phyloP scores from a whole-genome alignment of 2,329 filamentous ascomycete species.

The Fusarium virguliforme region DNA sequence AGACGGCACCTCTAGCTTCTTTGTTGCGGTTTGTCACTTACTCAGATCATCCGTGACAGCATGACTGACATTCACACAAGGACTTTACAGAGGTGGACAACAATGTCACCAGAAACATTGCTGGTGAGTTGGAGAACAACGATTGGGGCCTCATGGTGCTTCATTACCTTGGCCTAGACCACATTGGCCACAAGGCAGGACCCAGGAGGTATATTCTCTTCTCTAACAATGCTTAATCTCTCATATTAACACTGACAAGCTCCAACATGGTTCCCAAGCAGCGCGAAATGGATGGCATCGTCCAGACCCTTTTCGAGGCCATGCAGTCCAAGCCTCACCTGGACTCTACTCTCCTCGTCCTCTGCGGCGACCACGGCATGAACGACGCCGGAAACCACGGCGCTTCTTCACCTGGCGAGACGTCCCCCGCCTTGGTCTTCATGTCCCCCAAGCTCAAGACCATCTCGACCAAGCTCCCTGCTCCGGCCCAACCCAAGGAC shows the following conservation, averaged over 20 bases:
- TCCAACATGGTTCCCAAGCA: slow-evolving; percentile 95
- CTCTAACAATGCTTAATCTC: neutral
- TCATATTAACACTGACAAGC: slow-evolving; percentile 61
- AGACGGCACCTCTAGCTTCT: slow-evolving; percentile 98
- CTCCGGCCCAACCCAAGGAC: slow-evolving; percentile 73
- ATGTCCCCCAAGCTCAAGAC: slow-evolving; percentile 84
- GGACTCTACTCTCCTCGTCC: slow-evolving; percentile 82
- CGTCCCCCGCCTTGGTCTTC: slow-evolving; percentile 92
- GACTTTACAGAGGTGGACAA: slow-evolving; percentile 98
- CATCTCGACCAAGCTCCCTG: slow-evolving; percentile 62
- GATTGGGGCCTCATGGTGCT: slow-evolving; percentile 97
- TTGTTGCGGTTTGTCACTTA: slow-evolving; percentile 86
- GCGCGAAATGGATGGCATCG: slow-evolving; percentile 90
- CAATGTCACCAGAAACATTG: slow-evolving; percentile 94
- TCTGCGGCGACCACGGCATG: slow-evolving; percentile 99
- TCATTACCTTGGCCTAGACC: slow-evolving; percentile 95
- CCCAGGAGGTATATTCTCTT: slow-evolving; percentile 76
- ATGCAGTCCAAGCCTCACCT: slow-evolving; percentile 82
- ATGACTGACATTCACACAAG: slow-evolving; percentile 61
- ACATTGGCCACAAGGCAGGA: slow-evolving; percentile 97
- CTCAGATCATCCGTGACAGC: neutral
- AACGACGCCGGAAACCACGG: slow-evolving; percentile 98
- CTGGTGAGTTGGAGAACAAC: slow-evolving; percentile 78
- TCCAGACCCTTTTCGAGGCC: slow-evolving; percentile 81
- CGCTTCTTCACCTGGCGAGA: slow-evolving; percentile 93